Percentiles rank a stretch among this genome's conserved stretches.
Conservation (phyloP, 768 basidiomycete genomes). For the Exsudoporus frostii region DNA sequence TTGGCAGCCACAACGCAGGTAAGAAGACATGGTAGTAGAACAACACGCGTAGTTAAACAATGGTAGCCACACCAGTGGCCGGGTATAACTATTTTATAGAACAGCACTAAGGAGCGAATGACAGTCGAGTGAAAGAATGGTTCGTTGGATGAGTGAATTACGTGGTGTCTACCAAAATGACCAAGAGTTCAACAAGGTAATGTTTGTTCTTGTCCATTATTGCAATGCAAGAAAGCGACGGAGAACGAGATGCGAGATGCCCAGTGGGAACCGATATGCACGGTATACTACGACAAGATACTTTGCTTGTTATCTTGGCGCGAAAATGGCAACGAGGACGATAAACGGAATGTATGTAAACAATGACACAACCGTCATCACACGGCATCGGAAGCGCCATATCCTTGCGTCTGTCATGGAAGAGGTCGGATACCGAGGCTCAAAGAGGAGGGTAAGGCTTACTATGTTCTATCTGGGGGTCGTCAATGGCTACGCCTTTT, state of each 20-base stretch:
- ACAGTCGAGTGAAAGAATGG: slow-evolving; percentile 21
- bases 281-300: slow-evolving; percentile 9
- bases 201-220: slow-evolving; percentile 17
- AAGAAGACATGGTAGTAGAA: slow-evolving; percentile 13
- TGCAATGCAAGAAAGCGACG: slow-evolving; percentile 25
- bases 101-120: slow-evolving; percentile 25
- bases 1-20: slow-evolving; percentile 18
- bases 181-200: slow-evolving; percentile 8
- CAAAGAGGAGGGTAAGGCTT: slow-evolving; percentile 24
- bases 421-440: slow-evolving; percentile 2
- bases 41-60: slow-evolving; percentile 25
- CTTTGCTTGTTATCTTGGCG: slow-evolving; percentile 28
- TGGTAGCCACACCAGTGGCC: slow-evolving; percentile 10
- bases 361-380: slow-evolving; percentile 64
- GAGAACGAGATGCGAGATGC: slow-evolving; percentile 7
- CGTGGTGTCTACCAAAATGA: slow-evolving; percentile 16
- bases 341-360: slow-evolving; percentile 81
- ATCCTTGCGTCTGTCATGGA: slow-evolving; percentile 56
- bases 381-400: slow-evolving; percentile 74
- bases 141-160: slow-evolving; percentile 9
- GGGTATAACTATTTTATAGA: slow-evolving; percentile 32
- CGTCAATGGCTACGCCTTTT: slow-evolving; percentile 71
- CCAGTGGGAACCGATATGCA: slow-evolving; percentile 2
- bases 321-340: slow-evolving; percentile 67
- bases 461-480: slow-evolving; percentile 80